phyloP scores from a whole-genome alignment of 768 basidiomycete species.

The Coprinopsis sp. region DNA sequence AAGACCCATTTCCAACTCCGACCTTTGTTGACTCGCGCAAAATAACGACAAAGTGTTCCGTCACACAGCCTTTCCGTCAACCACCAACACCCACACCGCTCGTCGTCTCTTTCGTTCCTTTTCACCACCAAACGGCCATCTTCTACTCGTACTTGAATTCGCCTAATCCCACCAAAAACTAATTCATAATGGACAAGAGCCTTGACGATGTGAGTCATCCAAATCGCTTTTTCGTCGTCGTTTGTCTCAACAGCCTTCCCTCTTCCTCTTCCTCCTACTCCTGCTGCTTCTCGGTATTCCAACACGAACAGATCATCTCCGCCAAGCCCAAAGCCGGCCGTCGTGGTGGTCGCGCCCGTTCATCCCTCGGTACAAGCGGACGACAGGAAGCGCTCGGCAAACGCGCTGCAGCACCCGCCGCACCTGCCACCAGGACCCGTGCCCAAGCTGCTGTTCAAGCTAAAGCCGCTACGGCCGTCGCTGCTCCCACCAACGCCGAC shows the following conservation, averaged over 20 bases:
- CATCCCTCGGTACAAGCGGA: no score
- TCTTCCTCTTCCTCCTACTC: no score
- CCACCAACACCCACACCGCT: conserved; percentile 17
- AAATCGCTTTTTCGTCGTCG: conserved; percentile 5
- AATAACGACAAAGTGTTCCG: conserved; percentile 19
- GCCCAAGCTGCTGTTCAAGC: conserved; percentile 39
- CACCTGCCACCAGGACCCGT: conserved; percentile 36
- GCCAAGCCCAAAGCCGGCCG: conserved; percentile 52
- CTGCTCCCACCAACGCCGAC: no score
- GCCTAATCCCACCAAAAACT: no score
- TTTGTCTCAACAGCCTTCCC: no score
- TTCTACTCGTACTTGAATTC: no score
- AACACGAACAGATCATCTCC: conserved; percentile 55
- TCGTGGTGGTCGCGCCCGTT: conserved; percentile 35
- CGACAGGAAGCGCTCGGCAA: no score
- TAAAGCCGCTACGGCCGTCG: no score
- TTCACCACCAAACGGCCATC: neutral
- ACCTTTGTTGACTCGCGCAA: no score
- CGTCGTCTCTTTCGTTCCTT: conserved; percentile 12
- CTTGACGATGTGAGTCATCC: conserved; percentile 67
- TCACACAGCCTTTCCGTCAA: conserved; percentile 22
- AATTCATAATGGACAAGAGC: conserved; percentile 66
- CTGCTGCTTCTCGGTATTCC: no score
- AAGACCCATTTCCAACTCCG: conserved; percentile 36
- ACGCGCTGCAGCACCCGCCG: conserved; percentile 42